Evolutionary conservation across 805 yeast genomes (phyloP).

Genomic region (Kockiozyma suomiensis): DNA sequence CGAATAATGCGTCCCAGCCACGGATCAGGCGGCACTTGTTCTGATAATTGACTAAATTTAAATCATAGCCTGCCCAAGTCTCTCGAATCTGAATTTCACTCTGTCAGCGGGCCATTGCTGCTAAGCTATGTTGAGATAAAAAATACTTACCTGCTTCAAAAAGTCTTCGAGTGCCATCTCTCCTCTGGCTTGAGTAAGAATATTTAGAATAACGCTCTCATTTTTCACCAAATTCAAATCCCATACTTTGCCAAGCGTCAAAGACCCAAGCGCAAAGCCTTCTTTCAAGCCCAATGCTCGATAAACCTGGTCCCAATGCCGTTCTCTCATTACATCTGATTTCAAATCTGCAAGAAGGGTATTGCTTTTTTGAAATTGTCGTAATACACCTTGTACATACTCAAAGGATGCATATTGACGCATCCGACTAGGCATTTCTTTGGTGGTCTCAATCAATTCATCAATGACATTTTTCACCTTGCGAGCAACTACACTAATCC

Average conservation of each 20-base stretch:
- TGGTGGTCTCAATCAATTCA: slow-evolving; percentile 49
- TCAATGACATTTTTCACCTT: slow-evolving; percentile 55
- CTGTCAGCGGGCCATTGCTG: not conserved
- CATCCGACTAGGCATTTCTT: slow-evolving; percentile 58
- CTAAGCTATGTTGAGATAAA: no score
- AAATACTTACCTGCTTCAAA: slow-evolving; percentile 41
- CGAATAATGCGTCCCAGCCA: slow-evolving; percentile 68
- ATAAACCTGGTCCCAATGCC: slow-evolving; percentile 61
- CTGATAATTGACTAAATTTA: slow-evolving; percentile 58
- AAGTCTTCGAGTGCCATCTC: slow-evolving; percentile 68
- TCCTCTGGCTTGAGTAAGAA: slow-evolving; percentile 67
- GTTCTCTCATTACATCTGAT: slow-evolving; percentile 57
- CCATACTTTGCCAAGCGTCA: slow-evolving; percentile 65
- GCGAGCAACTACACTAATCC: slow-evolving; percentile 55
- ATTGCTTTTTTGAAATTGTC: slow-evolving; percentile 46
- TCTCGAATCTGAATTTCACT: slow-evolving; percentile 45
- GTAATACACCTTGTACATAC: slow-evolving; percentile 53
- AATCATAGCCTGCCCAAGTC: slow-evolving; percentile 57
- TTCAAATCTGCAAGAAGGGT: slow-evolving; percentile 52
- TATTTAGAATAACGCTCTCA: slow-evolving; percentile 50
- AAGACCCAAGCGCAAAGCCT: slow-evolving; percentile 38
- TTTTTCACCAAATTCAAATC: slow-evolving; percentile 54
- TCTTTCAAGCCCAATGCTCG: slow-evolving; percentile 17
- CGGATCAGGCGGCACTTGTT: slow-evolving; percentile 58
- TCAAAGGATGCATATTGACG: slow-evolving; percentile 72